A percentile compares a stretch with the other conserved stretches of the same genome.
Evolutionary conservation across 306 rosid species (phyloP).

Genomic region (Pyrus pyrifolia): DNA sequence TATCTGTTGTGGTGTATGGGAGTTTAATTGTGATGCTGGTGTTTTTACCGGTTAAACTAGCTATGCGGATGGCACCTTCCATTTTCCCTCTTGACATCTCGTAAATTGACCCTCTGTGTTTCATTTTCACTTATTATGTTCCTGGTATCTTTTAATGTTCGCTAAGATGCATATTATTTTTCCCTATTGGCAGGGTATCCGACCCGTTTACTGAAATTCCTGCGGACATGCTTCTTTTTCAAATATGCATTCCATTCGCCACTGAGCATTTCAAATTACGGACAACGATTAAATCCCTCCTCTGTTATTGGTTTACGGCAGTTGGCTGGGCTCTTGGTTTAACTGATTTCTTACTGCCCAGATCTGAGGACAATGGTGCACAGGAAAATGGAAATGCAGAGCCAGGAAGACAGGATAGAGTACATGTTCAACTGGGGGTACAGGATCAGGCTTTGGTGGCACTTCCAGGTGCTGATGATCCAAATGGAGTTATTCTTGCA

Average conservation of each 20-base stretch:
- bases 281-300: slow-evolving; percentile 85
- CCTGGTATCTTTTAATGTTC: slow-evolving; percentile 2
- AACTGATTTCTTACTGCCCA: slow-evolving; percentile 79
- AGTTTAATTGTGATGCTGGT: slow-evolving; percentile 99
- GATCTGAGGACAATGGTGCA: slow-evolving; percentile 67
- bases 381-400: slow-evolving; percentile 89
- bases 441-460: slow-evolving; percentile 62
- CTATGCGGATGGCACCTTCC: slow-evolving; percentile 87
- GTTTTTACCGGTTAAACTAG: slow-evolving; percentile 90
- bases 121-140: slow-evolving; percentile 1
- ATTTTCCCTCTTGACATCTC: slow-evolving; percentile 93
- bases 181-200: slow-evolving; percentile 61
- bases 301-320: slow-evolving; percentile 86
- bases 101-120: slow-evolving; percentile 45
- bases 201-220: slow-evolving; percentile 99
- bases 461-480: slow-evolving; percentile 51
- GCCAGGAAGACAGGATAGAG: slow-evolving; percentile 77
- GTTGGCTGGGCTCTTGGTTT: slow-evolving; percentile 99
- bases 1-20: slow-evolving; percentile 96
- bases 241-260: slow-evolving; percentile 97
- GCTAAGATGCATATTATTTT: slow-evolving; percentile 15
- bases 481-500: slow-evolving; percentile 39
- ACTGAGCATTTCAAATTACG: slow-evolving; percentile 93
- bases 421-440: slow-evolving; percentile 56
- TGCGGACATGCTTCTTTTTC: slow-evolving; percentile 97